phyloP scores from a whole-genome alignment of 1,284 basidiomycete genomes.

The Wolfiporia cocos region DNA sequence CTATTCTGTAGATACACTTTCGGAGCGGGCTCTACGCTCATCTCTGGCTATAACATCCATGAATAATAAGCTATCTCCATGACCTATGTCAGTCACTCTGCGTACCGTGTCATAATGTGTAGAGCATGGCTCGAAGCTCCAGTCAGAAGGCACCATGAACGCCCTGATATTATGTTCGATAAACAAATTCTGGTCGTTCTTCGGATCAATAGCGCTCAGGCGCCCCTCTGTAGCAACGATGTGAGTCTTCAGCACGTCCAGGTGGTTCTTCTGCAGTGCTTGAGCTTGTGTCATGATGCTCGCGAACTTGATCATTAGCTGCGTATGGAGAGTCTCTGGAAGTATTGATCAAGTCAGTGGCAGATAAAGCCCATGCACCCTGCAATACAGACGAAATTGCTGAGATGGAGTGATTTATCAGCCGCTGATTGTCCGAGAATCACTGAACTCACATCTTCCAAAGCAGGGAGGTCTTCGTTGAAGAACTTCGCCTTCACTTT shows the following conservation, averaged over 20 bases:
- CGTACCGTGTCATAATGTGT: slow-evolving; percentile 70
- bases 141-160: slow-evolving; percentile 59
- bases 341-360: slow-evolving; percentile 7
- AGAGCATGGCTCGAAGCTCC: slow-evolving; percentile 70
- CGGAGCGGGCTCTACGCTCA: slow-evolving; percentile 59
- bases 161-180: slow-evolving; percentile 63
- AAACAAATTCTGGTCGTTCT: slow-evolving; percentile 63
- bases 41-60: slow-evolving; percentile 43
- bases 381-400: slow-evolving; percentile 62
- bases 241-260: slow-evolving; percentile 49
- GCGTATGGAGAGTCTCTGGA: slow-evolving; percentile 59
- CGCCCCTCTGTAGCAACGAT: slow-evolving; percentile 39
- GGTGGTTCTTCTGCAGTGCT: slow-evolving; percentile 46
- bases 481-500: slow-evolving; percentile 65
- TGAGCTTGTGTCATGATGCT: slow-evolving; percentile 53
- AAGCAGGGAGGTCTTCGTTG: slow-evolving; percentile 51
- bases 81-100: neutral
- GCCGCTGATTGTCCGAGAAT: neutral
- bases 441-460: slow-evolving; percentile 59
- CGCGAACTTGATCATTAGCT: slow-evolving; percentile 48
- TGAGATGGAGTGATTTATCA: slow-evolving; percentile 22
- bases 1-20: slow-evolving; percentile 78
- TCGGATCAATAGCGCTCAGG: slow-evolving; percentile 44
- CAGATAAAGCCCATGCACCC: no score
- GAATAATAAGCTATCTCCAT: no score